Percentiles rank a stretch among this genome's conserved stretches.
Conservation (phyloP, 192 early-diverging fungal genomes). For the Coemansia umbellata region DNA sequence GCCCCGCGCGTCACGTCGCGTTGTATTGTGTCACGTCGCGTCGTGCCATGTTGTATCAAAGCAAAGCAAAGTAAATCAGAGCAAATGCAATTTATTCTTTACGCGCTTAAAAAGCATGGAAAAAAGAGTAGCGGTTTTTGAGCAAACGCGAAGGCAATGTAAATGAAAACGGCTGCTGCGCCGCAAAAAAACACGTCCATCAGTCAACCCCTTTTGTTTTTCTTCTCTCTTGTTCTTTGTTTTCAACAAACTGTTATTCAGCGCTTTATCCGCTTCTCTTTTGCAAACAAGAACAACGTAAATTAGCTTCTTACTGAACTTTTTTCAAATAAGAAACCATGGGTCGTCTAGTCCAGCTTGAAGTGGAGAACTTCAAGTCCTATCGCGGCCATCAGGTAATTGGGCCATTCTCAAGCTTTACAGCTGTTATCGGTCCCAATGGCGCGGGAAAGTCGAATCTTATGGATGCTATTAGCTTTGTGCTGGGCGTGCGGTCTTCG, state of each 20-base stretch:
- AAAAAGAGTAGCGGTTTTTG: too few species aligned
- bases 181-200: too few species aligned
- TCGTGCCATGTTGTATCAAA: too few species aligned
- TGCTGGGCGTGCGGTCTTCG: conserved; percentile 89
- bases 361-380: conserved; percentile 98
- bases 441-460: conserved; percentile 98
- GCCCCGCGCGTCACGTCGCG: too few species aligned
- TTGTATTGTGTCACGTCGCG: too few species aligned
- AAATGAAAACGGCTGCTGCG: too few species aligned
- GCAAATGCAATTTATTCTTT: too few species aligned
- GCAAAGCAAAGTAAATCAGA: too few species aligned
- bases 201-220: too few species aligned
- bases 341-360: conserved; percentile 82
- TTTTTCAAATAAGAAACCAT: conserved; percentile 30
- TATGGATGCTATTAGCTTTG: conserved; percentile 99
- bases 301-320: neutral
- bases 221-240: neutral
- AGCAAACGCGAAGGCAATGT: too few species aligned
- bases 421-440: conserved; percentile 95
- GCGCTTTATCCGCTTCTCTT: neutral
- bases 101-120: too few species aligned
- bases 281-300: too few species aligned
- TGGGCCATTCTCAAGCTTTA: conserved; percentile 92
- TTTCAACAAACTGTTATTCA: neutral
- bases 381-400: conserved; percentile 93